Conservation (phyloP, 345 rosid genomes). For the Populus davidiana region DNA sequence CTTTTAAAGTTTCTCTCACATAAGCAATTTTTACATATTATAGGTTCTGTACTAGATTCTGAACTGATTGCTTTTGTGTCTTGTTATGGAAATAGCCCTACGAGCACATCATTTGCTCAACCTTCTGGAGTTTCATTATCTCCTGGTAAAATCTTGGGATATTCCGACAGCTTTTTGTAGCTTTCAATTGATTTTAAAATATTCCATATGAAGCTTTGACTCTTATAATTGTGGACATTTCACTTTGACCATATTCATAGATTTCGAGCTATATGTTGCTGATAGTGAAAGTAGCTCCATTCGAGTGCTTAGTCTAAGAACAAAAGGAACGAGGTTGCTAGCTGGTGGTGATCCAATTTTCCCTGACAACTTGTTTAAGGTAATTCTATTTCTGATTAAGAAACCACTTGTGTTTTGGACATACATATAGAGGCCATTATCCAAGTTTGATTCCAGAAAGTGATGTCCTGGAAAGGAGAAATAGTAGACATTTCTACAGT, state of each 20-base stretch:
- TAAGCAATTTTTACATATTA: background rate
- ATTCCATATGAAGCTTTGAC: background rate
- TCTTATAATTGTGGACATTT: background rate
- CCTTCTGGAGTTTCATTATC: conserved; percentile 86
- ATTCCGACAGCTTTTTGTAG: conserved; percentile 5
- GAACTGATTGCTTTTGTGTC: conserved; percentile 8
- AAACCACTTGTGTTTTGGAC: conserved; percentile 10
- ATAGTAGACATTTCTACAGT: too few relatives aligned
- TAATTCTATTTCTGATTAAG: conserved; percentile 21
- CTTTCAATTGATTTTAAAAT: background rate
- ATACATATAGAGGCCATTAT: background rate
- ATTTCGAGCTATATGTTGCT: conserved; percentile 69
- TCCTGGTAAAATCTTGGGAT: conserved; percentile 45
- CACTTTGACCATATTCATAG: conserved; percentile 32
- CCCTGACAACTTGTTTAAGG: conserved; percentile 84
- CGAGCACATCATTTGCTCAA: conserved; percentile 80
- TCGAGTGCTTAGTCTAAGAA: conserved; percentile 72
- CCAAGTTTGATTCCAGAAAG: background rate
- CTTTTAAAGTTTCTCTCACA: too few relatives aligned
- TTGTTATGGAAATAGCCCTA: conserved; percentile 50
- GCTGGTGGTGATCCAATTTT: conserved; percentile 86
- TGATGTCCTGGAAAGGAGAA: too few relatives aligned
- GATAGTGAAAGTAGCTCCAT: conserved; percentile 98
- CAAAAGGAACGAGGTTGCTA: conserved; percentile 83
- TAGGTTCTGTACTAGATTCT: background rate